Evolutionary conservation across 129 eudicot species (phyloP), one percentile per base, ranked within the genome.

Genomic region (Pittosporum tobira): DNA sequence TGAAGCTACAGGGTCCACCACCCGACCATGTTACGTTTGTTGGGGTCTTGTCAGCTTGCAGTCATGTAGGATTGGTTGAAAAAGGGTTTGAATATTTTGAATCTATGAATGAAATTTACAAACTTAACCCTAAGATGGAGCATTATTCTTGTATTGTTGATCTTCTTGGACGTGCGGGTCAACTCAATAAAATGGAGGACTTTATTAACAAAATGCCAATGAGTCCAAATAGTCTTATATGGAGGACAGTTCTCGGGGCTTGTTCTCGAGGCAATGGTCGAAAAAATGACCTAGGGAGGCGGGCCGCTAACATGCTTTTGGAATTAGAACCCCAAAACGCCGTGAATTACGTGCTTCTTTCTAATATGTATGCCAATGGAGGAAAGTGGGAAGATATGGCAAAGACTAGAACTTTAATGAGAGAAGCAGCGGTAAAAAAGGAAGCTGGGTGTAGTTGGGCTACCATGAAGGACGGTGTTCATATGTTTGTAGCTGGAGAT

Each of bases 361-460:
- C 95, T 2, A 90, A 90, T 54, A 86, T 90, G 98, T 81, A 90
- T 64, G 98, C 95, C 15, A 54, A 75, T 27, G 78, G 78, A 63
- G 95, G 77, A 42, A 86, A 80, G 67, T 90, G 98, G 98, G 94
- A 85, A 29, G 73, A 75, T 44, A 73, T 86, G 71, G 84, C 82
- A 38, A 75, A 69, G 75, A 75, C 98, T 19, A 78, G 95, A 2
- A 34, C 36, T 18, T 69, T 74, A 18, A 85, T 90, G 95, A 73
- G 75, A 34, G 42, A n/a, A 52, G 94, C 84, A 1, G 79, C 67
- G 10, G 88, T 63, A 29, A 85, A 72, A 67, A 90, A 90, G 53
- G 94, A 86, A 69, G 76, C 87, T 10, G 98, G 98, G 5, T 80
- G 94, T 57, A 90, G 98, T 74, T 90, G 98, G 98, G 98, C 86